phyloP scores from a whole-genome alignment of 371 early-diverging fungal species.

The Lichtheimia hyalospora region DNA sequence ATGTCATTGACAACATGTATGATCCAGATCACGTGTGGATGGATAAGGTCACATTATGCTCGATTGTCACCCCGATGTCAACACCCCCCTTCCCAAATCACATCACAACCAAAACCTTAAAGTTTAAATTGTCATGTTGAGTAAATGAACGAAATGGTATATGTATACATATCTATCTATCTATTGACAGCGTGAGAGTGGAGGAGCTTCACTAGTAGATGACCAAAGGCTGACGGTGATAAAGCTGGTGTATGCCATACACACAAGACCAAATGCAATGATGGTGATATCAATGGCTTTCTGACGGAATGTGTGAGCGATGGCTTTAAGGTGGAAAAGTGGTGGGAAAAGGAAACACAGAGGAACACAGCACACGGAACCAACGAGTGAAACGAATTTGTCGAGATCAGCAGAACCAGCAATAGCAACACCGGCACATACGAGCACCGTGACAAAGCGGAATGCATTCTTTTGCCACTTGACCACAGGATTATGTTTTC shows the following conservation, averaged over 20 bases:
- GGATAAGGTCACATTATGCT: no score
- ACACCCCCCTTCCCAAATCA: no score
- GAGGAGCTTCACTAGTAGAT: slow-evolving; percentile 26
- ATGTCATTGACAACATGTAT: no score
- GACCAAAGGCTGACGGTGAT: slow-evolving; percentile 73
- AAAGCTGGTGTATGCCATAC: slow-evolving; percentile 76
- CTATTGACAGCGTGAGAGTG: slow-evolving; percentile 26
- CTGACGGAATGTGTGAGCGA: slow-evolving; percentile 41
- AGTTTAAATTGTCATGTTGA: background rate
- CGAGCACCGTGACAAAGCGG: slow-evolving; percentile 56
- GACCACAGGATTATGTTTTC: slow-evolving; percentile 61
- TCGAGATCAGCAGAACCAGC: slow-evolving; percentile 73
- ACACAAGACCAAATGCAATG: slow-evolving; percentile 68
- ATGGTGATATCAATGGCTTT: slow-evolving; percentile 60
- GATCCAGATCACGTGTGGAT: slow-evolving; percentile 1
- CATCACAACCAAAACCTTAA: no score
- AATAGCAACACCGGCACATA: slow-evolving; percentile 71
- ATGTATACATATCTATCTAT: background rate
- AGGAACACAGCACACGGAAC: slow-evolving; percentile 79
- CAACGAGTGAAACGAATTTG: slow-evolving; percentile 86
- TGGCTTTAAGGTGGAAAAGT: slow-evolving; percentile 74
- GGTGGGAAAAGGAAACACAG: slow-evolving; percentile 77
- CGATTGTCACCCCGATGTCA: no score
- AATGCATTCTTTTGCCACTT: slow-evolving; percentile 91
- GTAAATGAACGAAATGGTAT: background rate